Base-by-base conservation (phyloP, 371 early-diverging fungal genomes). In the Actinomortierella ambigua region DNA sequence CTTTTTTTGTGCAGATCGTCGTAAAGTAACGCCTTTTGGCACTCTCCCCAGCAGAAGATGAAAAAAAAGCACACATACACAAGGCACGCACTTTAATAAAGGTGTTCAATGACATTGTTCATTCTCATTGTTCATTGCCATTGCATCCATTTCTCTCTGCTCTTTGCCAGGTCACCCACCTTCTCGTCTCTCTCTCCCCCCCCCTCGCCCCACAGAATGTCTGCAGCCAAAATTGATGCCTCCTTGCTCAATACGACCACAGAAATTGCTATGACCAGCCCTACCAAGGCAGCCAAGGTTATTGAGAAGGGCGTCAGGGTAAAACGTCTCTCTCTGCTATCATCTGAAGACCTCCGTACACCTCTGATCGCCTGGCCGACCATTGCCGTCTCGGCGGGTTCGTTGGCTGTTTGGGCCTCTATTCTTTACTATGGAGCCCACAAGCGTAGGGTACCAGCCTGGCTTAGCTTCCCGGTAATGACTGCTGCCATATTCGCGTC, bases 311-410 rank as follows among this genome's bases (percentile, higher is more conserved):
- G 3, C 6, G 20, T 24, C 48, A 64, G 49, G 26, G 65, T 70
- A 39, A 70, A 70, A 40, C 71, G 71, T 23, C 53, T 70, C n/a
- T 50, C 71, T 2, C 27, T 70, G 44, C 61, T 70, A 57, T 54
- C 61, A 26, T 70, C 71, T 14, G 71, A 70, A 44, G 71, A 70
- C 26, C 62, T 70, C 55, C 57, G 47, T 42, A 70, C 71, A 0
- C 71, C 71, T 4, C 61, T 61, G 11, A 58, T 70, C 22, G 71
- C 71, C 1, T 20, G 61, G 15, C 71, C 71, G 5, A 70, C 71
- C 1, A 58, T 70, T 6, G 62, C 71, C 2, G 71, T 70, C 7
- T 58, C 71, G 0, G 59, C 59, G 3, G 62, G 61, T 1, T 65
- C 65, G 2, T 18, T 70, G 7, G 49, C 55, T 2, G 59, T 62